Evolutionary conservation across 2,329 filamentous ascomycete genomes (phyloP).

Genomic region (Didymella lethalis): DNA sequence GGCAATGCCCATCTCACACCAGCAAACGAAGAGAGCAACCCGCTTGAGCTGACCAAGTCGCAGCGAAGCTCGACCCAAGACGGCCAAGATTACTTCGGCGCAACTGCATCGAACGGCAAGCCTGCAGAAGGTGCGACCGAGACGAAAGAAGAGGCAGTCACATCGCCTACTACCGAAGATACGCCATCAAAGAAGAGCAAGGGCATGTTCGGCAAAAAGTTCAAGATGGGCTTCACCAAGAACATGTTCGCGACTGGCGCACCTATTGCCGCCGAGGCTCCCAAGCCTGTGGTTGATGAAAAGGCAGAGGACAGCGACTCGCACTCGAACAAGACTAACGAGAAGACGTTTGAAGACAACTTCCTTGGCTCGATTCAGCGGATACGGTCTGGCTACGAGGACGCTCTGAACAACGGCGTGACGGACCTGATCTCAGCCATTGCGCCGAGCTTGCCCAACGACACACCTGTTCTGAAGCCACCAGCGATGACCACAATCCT

Average conservation of each 20-base stretch:
- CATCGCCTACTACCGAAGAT: slow-evolving; percentile 53
- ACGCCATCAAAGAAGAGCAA: slow-evolving; percentile 62
- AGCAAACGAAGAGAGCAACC: slow-evolving; percentile 53
- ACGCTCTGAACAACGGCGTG: slow-evolving; percentile 63
- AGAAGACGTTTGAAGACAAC: slow-evolving; percentile 78
- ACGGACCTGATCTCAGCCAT: slow-evolving; percentile 68
- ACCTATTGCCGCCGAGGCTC: slow-evolving; percentile 63
- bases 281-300: slow-evolving; percentile 80
- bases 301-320: slow-evolving; percentile 71
- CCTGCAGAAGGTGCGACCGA: slow-evolving; percentile 41
- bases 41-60: slow-evolving; percentile 63
- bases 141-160: slow-evolving; percentile 37
- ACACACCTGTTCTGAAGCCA: slow-evolving; percentile 78
- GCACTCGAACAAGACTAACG: slow-evolving; percentile 65
- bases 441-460: slow-evolving; percentile 72
- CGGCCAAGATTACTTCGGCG: slow-evolving; percentile 76
- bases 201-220: slow-evolving; percentile 80
- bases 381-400: slow-evolving; percentile 77
- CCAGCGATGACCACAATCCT: slow-evolving; percentile 69
- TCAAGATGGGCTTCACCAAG: slow-evolving; percentile 78
- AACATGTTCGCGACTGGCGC: slow-evolving; percentile 80
- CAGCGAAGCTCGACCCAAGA: slow-evolving; percentile 62
- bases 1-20: slow-evolving; percentile 50
- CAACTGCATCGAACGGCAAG: slow-evolving; percentile 35
- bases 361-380: slow-evolving; percentile 76